Evolutionary conservation across 192 early-diverging fungal species (phyloP).

Genomic region (Backusella liffmaniae): DNA sequence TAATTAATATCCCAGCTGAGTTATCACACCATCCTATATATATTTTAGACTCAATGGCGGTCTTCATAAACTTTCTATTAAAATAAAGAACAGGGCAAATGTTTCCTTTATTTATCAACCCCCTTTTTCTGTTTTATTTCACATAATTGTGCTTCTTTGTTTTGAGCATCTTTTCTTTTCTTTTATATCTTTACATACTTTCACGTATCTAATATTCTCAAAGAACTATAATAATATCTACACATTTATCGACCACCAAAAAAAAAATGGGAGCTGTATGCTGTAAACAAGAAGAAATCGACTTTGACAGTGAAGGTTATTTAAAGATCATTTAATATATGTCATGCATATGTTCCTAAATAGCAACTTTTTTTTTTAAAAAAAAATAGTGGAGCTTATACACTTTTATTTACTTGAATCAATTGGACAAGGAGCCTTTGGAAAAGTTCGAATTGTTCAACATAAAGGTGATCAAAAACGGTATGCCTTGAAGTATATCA

Average conservation of each 20-base stretch:
- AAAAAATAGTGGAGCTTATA: slow-evolving; percentile 39
- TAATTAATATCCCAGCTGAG: background rate
- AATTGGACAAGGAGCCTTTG: slow-evolving; percentile 94
- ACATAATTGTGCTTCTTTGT: background rate
- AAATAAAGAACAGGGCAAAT: background rate
- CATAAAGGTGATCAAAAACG: slow-evolving; percentile 75
- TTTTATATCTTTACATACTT: background rate
- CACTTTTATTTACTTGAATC: slow-evolving; percentile 89
- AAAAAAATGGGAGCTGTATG: slow-evolving; percentile 45
- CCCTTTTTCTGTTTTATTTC: background rate
- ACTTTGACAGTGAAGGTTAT: slow-evolving; percentile 70
- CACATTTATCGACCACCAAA: background rate
- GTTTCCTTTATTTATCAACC: background rate
- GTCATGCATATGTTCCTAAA: background rate
- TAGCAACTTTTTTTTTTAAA: no score
- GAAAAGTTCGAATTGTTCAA: slow-evolving; percentile 92
- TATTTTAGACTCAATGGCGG: background rate
- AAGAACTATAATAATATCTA: background rate
- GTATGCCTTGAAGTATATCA: slow-evolving; percentile 95
- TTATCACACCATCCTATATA: background rate
- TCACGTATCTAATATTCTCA: background rate
- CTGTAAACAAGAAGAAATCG: slow-evolving; percentile 65
- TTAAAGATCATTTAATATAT: background rate
- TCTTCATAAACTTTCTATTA: background rate
- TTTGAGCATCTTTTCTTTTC: background rate